These are phyloP conservation scores for Phytophthora tentaculata DNA, from an alignment of 352 stramenopile genomes.

Conservation along the genomic window DNA sequence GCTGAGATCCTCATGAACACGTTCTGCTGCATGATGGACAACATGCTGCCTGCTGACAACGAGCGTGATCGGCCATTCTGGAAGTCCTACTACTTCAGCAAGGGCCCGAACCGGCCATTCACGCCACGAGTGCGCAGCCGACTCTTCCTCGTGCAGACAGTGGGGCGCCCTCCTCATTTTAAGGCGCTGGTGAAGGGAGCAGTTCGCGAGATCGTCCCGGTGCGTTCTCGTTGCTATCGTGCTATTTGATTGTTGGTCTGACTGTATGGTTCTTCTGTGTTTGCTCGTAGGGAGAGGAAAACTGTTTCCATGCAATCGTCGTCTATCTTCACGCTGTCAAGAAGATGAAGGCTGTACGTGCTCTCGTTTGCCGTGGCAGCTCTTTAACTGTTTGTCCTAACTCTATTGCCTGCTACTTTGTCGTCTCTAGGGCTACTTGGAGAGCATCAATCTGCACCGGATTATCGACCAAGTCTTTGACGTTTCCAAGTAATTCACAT, in stretches of 20 bases:
- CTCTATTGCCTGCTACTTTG: constrained; percentile 3
- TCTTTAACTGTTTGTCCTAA: constrained; percentile 6
- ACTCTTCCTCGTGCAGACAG: constrained; percentile 80
- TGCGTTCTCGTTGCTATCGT: constrained; percentile 34
- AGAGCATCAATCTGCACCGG: constrained; percentile 88
- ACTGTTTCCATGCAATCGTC: constrained; percentile 85
- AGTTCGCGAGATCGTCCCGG: constrained; percentile 84
- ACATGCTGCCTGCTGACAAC: constrained; percentile 79
- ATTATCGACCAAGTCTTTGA: constrained; percentile 89
- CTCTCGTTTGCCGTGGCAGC: background rate
- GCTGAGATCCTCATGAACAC: constrained; percentile 90
- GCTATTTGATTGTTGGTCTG: constrained; percentile 5
- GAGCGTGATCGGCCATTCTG: constrained; percentile 84
- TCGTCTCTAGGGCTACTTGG: constrained; percentile 68
- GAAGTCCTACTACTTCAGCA: constrained; percentile 83
- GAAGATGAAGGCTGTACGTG: constrained; percentile 83
- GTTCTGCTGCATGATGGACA: constrained; percentile 90
- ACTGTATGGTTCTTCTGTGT: constrained; percentile 3
- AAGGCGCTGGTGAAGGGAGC: constrained; percentile 80
- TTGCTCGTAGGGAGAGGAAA: constrained; percentile 87
- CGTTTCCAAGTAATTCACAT: constrained; percentile 70
- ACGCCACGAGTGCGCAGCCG: constrained; percentile 72
- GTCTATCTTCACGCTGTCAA: constrained; percentile 87
- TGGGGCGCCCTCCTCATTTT: constrained; percentile 79
- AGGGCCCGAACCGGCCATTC: constrained; percentile 76